Percentiles rank a stretch among this genome's conserved stretches.
Evolutionary conservation across 495 filamentous ascomycete species (phyloP).

Genomic region (Physcia stellaris): DNA sequence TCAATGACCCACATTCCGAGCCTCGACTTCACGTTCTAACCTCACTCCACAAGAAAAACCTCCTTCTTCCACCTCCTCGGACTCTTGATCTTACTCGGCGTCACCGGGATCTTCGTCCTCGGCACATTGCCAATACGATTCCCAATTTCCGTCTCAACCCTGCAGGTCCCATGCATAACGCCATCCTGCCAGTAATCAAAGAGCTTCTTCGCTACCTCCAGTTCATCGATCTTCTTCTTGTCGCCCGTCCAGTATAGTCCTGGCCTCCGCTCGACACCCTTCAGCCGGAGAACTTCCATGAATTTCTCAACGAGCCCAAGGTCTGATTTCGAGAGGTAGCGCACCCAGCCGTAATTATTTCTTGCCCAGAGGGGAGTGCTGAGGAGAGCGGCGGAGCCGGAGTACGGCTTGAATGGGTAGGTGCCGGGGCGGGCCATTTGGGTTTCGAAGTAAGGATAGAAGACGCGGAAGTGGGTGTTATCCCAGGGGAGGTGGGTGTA

Average conservation of each 20-base stretch:
- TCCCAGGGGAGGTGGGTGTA: not conserved
- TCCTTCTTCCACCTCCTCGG: not conserved
- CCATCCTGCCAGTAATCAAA: not conserved
- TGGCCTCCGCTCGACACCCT: not conserved
- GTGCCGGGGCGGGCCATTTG: not conserved
- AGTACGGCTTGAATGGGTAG: not conserved
- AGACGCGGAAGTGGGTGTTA: not conserved
- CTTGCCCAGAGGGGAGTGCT: too few species aligned
- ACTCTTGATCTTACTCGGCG: not conserved
- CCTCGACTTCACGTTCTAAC: too few species aligned
- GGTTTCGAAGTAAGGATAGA: not conserved
- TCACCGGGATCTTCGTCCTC: not conserved
- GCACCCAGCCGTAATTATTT: not conserved
- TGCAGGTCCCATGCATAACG: not conserved
- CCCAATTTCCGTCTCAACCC: not conserved
- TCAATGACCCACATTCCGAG: too few species aligned
- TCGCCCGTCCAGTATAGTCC: not conserved
- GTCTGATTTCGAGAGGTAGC: conserved; percentile 1
- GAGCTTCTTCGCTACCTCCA: not conserved
- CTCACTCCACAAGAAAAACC: not conserved
- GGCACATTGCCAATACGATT: not conserved
- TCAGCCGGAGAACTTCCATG: not conserved
- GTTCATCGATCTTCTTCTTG: not conserved
- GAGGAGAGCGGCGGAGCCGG: too few species aligned
- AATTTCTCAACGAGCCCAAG: not conserved